Base-by-base conservation (phyloP, 176 grass and related monocot species). In the Oryza meridionalis region DNA sequence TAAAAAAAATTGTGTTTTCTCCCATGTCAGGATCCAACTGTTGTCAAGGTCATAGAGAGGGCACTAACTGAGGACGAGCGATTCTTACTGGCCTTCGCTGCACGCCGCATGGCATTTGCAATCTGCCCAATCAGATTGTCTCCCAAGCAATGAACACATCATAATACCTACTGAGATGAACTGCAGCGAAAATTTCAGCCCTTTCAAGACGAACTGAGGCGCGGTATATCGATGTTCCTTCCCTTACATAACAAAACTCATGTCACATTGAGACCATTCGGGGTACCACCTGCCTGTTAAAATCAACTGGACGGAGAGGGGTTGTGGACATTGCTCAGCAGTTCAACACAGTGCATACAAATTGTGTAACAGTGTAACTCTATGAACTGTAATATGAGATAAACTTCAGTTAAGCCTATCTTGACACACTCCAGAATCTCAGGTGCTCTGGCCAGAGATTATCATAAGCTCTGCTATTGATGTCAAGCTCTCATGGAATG, bases 21-120 rank as follows among this genome's bases (percentile, higher is more conserved):
- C 6, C 70, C 24, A 43, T 90, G 37, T 66, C 86, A 98, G 96
- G 96, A 98, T 53, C 89, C 93, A 31, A 90, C 90, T 25, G 78
- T 86, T 69, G 86, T 92, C 11, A 96, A 99, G 67, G 96, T 96
- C 35, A 90, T 99, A 78, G 96, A 99, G 75, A 96, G 96, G 74
- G 45, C 82, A 7, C 77, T 96, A 70, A 99, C 91, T 0, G 91
- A 99, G 70, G 93, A 96, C 2, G 91, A 94, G 64, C 81, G 96
- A 14, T 99, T 99, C n/a, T 88, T 84, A 45, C 17, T 96, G 78
- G 96, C 93, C 19, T 98, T 94, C 47, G 91, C 96, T 53, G 93
- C 89, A 77, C 85, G 96, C 10, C 91, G 81, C 17, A 96, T 96
- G 88, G 93, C 96, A 70, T 98, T 95, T 72, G 86, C 96, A 33